These are phyloP conservation scores for Coniochaeta hoffmannii DNA, from an alignment of 2,329 filamentous ascomycete genomes.

Conservation along the genomic window DNA sequence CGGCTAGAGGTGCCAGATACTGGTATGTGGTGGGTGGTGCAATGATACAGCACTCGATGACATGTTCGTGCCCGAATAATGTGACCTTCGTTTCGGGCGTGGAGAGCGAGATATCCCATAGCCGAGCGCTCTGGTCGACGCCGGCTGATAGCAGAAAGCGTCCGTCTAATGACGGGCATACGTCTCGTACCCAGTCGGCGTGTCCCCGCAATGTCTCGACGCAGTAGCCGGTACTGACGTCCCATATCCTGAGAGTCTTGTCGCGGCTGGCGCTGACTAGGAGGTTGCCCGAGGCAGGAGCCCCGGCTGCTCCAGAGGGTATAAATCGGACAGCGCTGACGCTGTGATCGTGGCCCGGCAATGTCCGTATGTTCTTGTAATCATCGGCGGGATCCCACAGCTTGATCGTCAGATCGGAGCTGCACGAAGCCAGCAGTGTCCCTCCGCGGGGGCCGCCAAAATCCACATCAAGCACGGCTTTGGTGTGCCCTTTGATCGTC, in stretches of 20 bases:
- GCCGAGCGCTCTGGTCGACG: constrained; percentile 70
- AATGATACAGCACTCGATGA: constrained; percentile 78
- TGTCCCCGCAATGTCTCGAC: constrained; percentile 85
- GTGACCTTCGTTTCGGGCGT: constrained; percentile 67
- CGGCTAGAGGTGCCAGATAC: constrained; percentile 70
- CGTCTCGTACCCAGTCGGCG: constrained; percentile 84
- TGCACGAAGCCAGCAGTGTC: constrained; percentile 73
- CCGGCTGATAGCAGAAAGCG: constrained; percentile 76
- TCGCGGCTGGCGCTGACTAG: constrained; percentile 83
- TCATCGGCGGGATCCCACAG: constrained; percentile 88
- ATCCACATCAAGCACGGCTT: constrained; percentile 79
- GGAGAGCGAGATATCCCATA: constrained; percentile 75
- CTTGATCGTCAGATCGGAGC: constrained; percentile 86
- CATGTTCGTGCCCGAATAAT: constrained; percentile 79
- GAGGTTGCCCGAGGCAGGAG: constrained; percentile 70
- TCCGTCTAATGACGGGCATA: constrained; percentile 75
- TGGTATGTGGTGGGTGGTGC: constrained; percentile 73
- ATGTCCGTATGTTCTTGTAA: constrained; percentile 90
- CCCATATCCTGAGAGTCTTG: constrained; percentile 81
- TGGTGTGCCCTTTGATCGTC: constrained; percentile 88
- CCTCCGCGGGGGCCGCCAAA: constrained; percentile 79
- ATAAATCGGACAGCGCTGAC: constrained; percentile 86
- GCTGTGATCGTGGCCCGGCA: constrained; percentile 87
- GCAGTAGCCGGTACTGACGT: constrained; percentile 87
- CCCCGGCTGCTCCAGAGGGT: constrained; percentile 68